Conservation (phyloP, 306 rosid species). For the Gillenia trifoliata region DNA sequence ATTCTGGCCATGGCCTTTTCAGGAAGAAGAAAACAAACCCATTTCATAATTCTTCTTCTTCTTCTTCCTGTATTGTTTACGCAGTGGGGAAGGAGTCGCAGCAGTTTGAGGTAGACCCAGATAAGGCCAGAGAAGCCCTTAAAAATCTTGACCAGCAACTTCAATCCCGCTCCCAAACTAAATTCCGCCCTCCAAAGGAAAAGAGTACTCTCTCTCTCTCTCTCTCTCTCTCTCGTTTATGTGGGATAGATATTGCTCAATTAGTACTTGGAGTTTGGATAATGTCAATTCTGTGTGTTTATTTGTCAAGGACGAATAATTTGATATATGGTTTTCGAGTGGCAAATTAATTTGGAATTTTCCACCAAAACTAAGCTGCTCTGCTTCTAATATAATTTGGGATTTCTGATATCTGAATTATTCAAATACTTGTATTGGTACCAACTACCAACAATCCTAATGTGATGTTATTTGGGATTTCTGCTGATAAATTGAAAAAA, state of each 20-base stretch:
- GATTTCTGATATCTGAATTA: neutral
- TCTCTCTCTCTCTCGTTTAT: neutral
- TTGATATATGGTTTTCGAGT: too few species aligned
- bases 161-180: constrained; percentile 52
- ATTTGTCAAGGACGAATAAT: too few species aligned
- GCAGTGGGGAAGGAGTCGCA: constrained; percentile 57
- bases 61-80: constrained; percentile 17
- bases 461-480: neutral
- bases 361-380: neutral
- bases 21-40: constrained; percentile 19
- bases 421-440: neutral
- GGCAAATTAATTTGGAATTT: too few species aligned
- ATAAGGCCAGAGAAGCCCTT: constrained; percentile 82
- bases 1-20: constrained; percentile 5
- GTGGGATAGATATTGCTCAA: too few species aligned
- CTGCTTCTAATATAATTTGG: neutral
- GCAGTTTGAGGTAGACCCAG: constrained; percentile 69
- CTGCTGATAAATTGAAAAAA: neutral
- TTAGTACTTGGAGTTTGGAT: too few species aligned
- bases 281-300: too few species aligned
- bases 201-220: constrained; percentile 35
- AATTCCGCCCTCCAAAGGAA: constrained; percentile 39
- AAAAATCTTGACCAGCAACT: constrained; percentile 71
- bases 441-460: neutral
- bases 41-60: constrained; percentile 1